Conservation (phyloP, 2,329 filamentous ascomycete species). For the Trichoderma koningii region DNA sequence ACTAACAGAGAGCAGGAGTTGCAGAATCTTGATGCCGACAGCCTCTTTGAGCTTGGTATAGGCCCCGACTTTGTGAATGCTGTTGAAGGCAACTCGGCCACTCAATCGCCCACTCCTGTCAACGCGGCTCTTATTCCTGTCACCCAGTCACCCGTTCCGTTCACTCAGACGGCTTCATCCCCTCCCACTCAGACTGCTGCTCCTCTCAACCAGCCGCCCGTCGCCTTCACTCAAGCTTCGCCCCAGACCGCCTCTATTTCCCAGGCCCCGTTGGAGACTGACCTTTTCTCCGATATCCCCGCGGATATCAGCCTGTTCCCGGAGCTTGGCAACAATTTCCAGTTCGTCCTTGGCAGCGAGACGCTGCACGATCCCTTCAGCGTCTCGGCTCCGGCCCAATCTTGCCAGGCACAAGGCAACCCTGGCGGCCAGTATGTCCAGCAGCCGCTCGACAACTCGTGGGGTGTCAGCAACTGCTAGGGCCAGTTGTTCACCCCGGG, state of each 20-base stretch:
- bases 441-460: neutral
- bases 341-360: neutral
- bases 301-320: no score
- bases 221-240: no score
- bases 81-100: no score
- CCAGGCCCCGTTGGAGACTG: no score
- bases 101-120: no score
- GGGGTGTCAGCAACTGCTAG: neutral
- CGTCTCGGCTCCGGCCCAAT: neutral
- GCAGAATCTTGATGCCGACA: neutral
- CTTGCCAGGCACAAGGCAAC: slow-evolving; percentile 3
- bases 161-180: no score
- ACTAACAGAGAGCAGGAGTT: neutral
- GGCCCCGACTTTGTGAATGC: no score
- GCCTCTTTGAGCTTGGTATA: no score
- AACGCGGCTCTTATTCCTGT: no score
- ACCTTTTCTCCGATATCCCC: no score
- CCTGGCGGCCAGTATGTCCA: slow-evolving; percentile 1
- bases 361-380: slow-evolving; percentile 1
- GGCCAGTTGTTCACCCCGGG: neutral
- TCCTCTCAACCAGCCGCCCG: neutral
- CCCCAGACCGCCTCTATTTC: no score
- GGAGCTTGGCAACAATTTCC: neutral
- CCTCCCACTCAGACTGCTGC: no score
- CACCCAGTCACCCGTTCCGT: neutral